Evolutionary conservation across 495 filamentous ascomycete species (phyloP).

Genomic region (Tetracladium setigerum): DNA sequence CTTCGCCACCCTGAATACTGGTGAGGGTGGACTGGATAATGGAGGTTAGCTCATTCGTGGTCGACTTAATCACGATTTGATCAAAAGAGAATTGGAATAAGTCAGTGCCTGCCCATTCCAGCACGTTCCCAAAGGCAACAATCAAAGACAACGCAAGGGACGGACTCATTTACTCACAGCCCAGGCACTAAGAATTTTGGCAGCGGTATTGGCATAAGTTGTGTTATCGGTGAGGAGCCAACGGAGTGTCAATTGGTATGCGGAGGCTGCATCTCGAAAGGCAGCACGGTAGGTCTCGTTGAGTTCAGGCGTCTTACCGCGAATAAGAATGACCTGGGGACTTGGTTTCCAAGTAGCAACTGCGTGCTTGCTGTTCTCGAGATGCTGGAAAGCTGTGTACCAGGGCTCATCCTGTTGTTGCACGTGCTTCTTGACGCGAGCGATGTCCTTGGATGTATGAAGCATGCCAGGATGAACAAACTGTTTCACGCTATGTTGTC

Average conservation of each 20-base stretch:
- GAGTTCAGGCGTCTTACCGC: conserved; percentile 22
- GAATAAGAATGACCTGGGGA: conserved; percentile 25
- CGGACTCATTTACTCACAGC: too few relatives aligned
- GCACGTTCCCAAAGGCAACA: too few relatives aligned
- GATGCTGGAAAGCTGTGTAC: conserved; percentile 28
- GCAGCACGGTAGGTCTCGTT: conserved; percentile 31
- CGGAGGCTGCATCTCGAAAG: conserved; percentile 32
- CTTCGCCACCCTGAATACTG: conserved; percentile 26
- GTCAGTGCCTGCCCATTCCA: too few relatives aligned
- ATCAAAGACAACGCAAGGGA: too few relatives aligned
- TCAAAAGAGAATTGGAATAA: too few relatives aligned
- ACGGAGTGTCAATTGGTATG: conserved; percentile 30
- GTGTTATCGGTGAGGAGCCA: conserved; percentile 32
- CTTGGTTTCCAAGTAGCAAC: conserved; percentile 13
- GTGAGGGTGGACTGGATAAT: conserved; percentile 28
- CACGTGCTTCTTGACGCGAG: conserved; percentile 26
- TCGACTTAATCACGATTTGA: too few relatives aligned
- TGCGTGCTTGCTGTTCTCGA: conserved; percentile 20
- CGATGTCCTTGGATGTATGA: conserved; percentile 30
- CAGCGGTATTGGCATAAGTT: conserved; percentile 27
- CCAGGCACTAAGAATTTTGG: conserved; percentile 34
- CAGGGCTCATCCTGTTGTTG: conserved; percentile 24
- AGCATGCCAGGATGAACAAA: conserved; percentile 27
- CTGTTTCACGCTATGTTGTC: too few relatives aligned
- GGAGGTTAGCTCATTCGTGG: too few relatives aligned